Evolutionary conservation across 331 rosid genomes (phyloP).

Genomic region (Rosa hybrid): DNA sequence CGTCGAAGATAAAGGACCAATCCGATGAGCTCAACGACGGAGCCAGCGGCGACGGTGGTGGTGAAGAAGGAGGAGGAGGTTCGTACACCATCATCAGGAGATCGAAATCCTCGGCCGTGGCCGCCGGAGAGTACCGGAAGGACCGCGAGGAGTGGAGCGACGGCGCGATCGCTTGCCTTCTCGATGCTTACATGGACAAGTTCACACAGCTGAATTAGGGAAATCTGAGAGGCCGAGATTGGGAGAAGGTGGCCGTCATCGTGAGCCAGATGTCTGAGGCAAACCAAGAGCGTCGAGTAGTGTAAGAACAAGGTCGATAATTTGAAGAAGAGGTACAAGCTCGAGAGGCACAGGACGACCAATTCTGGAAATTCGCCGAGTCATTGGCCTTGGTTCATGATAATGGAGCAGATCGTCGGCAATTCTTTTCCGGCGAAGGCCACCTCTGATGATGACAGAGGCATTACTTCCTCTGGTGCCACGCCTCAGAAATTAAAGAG

Average conservation of each 20-base stretch:
- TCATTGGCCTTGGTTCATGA: too few species aligned
- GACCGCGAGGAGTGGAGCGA: constrained; percentile 99
- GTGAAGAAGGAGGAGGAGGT: constrained; percentile 21
- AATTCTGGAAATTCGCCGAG: too few species aligned
- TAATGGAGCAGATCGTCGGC: too few species aligned
- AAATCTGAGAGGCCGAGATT: constrained; percentile 87
- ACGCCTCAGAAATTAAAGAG: too few species aligned
- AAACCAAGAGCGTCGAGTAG: too few species aligned
- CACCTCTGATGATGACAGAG: too few species aligned
- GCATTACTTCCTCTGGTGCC: too few species aligned
- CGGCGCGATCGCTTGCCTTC: constrained; percentile 75
- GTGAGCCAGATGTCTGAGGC: constrained; percentile 38
- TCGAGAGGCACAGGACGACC: too few species aligned
- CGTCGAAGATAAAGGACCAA: constrained; percentile 66
- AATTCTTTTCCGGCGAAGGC: too few species aligned
- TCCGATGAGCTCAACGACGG: constrained; percentile 60
- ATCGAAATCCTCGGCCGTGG: constrained; percentile 33
- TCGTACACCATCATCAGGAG: constrained; percentile 46
- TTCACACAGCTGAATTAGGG: constrained; percentile 89
- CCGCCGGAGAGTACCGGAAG: constrained; percentile 68
- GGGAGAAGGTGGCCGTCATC: constrained; percentile 89
- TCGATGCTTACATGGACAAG: constrained; percentile 88
- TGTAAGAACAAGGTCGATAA: too few species aligned
- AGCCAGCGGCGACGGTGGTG: constrained; percentile 2
- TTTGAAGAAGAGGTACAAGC: too few species aligned